Conservation (phyloP, 257 asterid genomes). For the Solanum commersonii region DNA sequence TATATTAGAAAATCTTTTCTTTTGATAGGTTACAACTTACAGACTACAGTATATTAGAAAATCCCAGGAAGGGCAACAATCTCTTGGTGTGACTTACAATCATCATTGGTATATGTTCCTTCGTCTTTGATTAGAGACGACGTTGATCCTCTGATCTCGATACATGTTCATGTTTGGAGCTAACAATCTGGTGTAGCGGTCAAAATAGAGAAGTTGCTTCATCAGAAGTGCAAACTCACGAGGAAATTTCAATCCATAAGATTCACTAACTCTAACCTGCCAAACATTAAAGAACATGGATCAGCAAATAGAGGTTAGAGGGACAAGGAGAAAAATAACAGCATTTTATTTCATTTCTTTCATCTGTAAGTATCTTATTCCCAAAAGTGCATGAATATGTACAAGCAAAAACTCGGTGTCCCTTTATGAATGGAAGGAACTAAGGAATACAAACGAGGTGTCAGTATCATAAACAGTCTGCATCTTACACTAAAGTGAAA, state of each 20-base stretch:
- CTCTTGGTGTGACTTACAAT: neutral
- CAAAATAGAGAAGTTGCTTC: slow-evolving; percentile 95
- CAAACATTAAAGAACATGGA: neutral
- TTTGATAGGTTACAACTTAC: neutral
- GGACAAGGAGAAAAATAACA: neutral
- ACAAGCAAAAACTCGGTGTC: neutral
- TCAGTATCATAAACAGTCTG: neutral
- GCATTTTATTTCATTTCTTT: neutral
- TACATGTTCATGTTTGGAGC: slow-evolving; percentile 97
- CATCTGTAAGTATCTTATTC: neutral
- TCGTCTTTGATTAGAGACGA: slow-evolving; percentile 45
- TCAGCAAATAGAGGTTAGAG: neutral
- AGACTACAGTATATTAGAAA: neutral
- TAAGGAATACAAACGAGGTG: neutral
- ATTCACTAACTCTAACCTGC: slow-evolving; percentile 92
- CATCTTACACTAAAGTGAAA: neutral
- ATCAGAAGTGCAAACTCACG: slow-evolving; percentile 94
- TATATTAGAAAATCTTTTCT: neutral
- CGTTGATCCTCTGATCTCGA: slow-evolving; percentile 80
- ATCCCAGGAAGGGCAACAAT: neutral
- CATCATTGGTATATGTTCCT: slow-evolving; percentile 22
- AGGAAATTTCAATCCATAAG: slow-evolving; percentile 89
- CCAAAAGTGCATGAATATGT: neutral
- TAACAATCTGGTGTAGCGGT: slow-evolving; percentile 79
- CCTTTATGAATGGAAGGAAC: neutral